A percentile compares a stretch with the other conserved stretches of the same genome.
These are phyloP conservation scores for Fraxinus excelsior DNA, from an alignment of 257 asterid species.

Conservation along the genomic window DNA sequence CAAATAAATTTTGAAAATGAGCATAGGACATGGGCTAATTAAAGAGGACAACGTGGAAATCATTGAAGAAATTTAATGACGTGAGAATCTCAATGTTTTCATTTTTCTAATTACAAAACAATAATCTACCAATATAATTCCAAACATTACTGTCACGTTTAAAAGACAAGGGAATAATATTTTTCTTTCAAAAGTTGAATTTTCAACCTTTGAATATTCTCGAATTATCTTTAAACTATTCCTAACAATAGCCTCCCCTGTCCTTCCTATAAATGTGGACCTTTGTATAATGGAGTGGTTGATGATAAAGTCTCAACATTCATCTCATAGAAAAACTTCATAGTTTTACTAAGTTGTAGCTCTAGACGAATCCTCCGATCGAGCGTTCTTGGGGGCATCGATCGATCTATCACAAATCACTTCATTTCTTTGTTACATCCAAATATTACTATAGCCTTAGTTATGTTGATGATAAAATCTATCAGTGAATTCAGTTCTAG, in stretches of 20 bases:
- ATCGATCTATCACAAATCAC: background rate
- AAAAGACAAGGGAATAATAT: background rate
- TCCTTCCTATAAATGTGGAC: slow-evolving; percentile 17
- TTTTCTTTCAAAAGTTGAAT: background rate
- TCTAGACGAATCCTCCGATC: background rate
- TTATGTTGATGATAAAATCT: slow-evolving; percentile 26
- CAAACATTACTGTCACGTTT: background rate
- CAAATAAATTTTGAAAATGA: too few relatives aligned
- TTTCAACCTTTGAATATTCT: background rate
- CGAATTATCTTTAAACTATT: background rate
- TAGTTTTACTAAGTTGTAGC: background rate
- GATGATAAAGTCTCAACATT: background rate
- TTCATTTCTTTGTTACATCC: background rate
- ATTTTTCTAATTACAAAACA: background rate
- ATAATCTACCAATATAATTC: background rate
- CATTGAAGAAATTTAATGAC: too few relatives aligned
- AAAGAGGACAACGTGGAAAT: too few relatives aligned
- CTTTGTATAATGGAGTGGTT: background rate
- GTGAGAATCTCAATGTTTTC: too few relatives aligned
- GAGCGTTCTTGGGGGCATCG: background rate
- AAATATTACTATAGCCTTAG: background rate
- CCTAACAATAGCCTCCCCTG: background rate
- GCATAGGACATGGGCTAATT: too few relatives aligned
- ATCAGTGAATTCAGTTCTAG: slow-evolving; percentile 2
- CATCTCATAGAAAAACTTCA: background rate